Conservation (phyloP, 306 rosid species). For the Trifolium dubium region DNA sequence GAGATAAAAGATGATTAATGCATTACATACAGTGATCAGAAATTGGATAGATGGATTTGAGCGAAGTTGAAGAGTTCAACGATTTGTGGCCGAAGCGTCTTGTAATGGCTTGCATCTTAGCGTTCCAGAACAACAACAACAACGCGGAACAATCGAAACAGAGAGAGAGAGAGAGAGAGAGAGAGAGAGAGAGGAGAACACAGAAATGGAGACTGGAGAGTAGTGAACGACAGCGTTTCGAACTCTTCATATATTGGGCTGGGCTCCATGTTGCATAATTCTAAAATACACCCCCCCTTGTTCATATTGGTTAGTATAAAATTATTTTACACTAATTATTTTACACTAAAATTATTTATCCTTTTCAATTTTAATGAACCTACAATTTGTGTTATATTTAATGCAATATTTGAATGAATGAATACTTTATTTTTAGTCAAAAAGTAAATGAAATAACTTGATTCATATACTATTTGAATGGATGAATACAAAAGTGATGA, state of each 20-base stretch:
- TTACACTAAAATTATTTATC: too few species aligned
- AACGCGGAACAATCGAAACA: background rate
- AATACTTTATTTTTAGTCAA: too few species aligned
- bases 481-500: too few species aligned
- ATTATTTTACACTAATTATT: too few species aligned
- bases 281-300: background rate
- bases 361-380: too few species aligned
- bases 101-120: conserved; percentile 78
- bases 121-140: conserved; percentile 31
- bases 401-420: too few species aligned
- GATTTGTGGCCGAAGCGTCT: conserved; percentile 76
- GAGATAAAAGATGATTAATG: background rate
- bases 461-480: too few species aligned
- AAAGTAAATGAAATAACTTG: too few species aligned
- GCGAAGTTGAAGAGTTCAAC: conserved; percentile 49
- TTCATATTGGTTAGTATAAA: too few species aligned
- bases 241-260: conserved; percentile 29
- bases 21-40: conserved; percentile 69
- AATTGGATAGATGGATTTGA: conserved; percentile 65
- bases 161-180: conserved; percentile 8
- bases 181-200: background rate
- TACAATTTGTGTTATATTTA: too few species aligned
- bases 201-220: background rate
- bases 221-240: conserved; percentile 26
- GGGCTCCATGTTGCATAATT: conserved; percentile 1